Evolutionary conservation across 495 filamentous ascomycete species (phyloP), one percentile per base, ranked within the genome.

Genomic region (Penicilliopsis zonata): DNA sequence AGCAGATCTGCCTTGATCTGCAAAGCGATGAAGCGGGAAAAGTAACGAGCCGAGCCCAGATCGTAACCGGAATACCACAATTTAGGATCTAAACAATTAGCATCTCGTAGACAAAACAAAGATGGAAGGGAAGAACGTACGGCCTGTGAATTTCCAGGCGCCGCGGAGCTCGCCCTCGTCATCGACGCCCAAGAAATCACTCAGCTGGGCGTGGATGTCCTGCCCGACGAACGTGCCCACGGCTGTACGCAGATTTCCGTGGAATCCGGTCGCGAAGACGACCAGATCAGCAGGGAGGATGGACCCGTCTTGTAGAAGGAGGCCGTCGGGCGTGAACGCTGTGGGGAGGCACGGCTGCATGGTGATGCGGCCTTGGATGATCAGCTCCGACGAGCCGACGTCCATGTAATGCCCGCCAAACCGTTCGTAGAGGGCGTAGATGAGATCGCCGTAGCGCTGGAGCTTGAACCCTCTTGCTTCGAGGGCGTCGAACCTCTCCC

Each of bases 391-490:
- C n/a, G 41, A 43, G 3, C 56, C 56, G 18, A 54, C 44, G 39
- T 61, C 56, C 12, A 58, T 36, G 33, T 61, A 55, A 36, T 61
- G 50, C 2, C 56, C 54, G 0, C 56, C 56, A 30, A 49, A 41
- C 2, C 49, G 42, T 9, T 47, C 49, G 24, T 46, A 42, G 4
- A 60, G 28, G 25, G 43, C 31, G 7, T 41, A 27, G 28, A 42
- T 37, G 10, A 53, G 35, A 34, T 58, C 54, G 1, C 42, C 43
- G 33, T 42, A 46, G 21, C 46, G 34, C 9, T 56, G 47, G 7
- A 50, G 17, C 26, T 38, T 43, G 40, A 61, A 61, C 2, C 56
- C 54, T 2, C 42, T 46, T 12, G 30, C 29, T 34, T 58, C 48
- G 15, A 58, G 40, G 2, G 32, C 46, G 23, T 50, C 52, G 22